These are phyloP conservation scores for Thymus quinquecostatus DNA, from an alignment of 257 asterid genomes.

Conservation along the genomic window DNA sequence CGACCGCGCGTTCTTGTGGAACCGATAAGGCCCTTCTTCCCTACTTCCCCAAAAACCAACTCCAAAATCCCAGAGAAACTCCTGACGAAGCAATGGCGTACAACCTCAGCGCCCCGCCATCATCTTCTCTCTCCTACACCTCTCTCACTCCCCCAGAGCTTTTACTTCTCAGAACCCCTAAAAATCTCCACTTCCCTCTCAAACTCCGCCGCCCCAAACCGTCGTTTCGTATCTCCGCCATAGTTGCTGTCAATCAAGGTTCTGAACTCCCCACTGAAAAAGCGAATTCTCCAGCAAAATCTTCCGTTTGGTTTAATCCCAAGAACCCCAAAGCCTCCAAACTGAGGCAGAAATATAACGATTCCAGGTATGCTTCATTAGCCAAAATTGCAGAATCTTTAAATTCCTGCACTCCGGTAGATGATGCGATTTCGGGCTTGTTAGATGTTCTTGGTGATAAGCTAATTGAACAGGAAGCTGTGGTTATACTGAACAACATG, in stretches of 20 bases:
- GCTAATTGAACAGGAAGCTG: slow-evolving; percentile 66
- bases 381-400: slow-evolving; percentile 54
- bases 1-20: too few species aligned
- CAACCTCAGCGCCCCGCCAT: slow-evolving; percentile 45
- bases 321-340: slow-evolving; percentile 65
- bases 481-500: slow-evolving; percentile 70
- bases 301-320: slow-evolving; percentile 82
- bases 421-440: slow-evolving; percentile 43
- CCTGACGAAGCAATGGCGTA: slow-evolving; percentile 47
- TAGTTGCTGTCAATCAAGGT: slow-evolving; percentile 33
- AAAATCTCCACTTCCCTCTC: slow-evolving; percentile 36
- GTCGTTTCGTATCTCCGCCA: slow-evolving; percentile 26
- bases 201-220: slow-evolving; percentile 38
- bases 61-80: slow-evolving; percentile 22
- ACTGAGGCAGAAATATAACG: slow-evolving; percentile 50
- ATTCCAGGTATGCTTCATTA: slow-evolving; percentile 69
- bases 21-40: slow-evolving; percentile 26
- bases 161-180: slow-evolving; percentile 36
- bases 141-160: slow-evolving; percentile 39
- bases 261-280: slow-evolving; percentile 41
- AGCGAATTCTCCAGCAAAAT: slow-evolving; percentile 42
- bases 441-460: slow-evolving; percentile 49
- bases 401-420: slow-evolving; percentile 54
- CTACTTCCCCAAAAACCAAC: slow-evolving; percentile 12
- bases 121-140: slow-evolving; percentile 52